Evolutionary conservation across 495 filamentous ascomycete species (phyloP), one percentile per base, ranked within the genome.

Genomic region (Talaromyces trachyspermus): DNA sequence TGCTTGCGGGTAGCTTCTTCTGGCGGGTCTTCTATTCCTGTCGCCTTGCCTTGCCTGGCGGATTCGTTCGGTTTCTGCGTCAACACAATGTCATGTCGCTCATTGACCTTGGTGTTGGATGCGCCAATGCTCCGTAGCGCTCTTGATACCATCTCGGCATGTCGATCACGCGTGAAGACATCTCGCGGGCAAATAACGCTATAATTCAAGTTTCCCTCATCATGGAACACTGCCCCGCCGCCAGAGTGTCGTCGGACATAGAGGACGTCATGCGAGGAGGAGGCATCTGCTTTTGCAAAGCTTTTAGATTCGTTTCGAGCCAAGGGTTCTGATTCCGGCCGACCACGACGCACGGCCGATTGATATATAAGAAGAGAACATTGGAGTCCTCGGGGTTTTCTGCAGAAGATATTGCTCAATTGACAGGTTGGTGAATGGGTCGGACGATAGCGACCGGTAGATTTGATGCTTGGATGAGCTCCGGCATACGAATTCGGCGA

Each of bases 251-350:
- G 78, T 5, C 92, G 81, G 11, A 95, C 88, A 9, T 91, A 78
- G 19, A 77, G 60, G 24, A 84, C 68, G n/a, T 51, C 11, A 49
- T 44, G 18, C 62, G 63, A 38, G 65, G 22, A 42, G 12, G 6
- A 6, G 27, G 12, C 27, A 12, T 30, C 27, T 6, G 27, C 53
- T 67, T 62, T 41, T 66, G 60, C 1, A 89, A 65, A 7, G 74
- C 68, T 15, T 67, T 66, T 6, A 95, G 75, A 62, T 95, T 88
- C 38, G 85, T 81, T 63, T 98, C 92, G 7, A 87, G 71, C 90
- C 90, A 98, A 30, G 92, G 92, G 60, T 98, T 98, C 60, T 98
- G 92, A 62, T 98, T 98, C 38, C 91, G 84, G 11, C 92, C 92
- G 49, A 98, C 81, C 52, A 98, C 79, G 41, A 98, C 75, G 63